phyloP scores from a whole-genome alignment of 2,329 filamentous ascomycete species.

The Colletotrichum spinosum region DNA sequence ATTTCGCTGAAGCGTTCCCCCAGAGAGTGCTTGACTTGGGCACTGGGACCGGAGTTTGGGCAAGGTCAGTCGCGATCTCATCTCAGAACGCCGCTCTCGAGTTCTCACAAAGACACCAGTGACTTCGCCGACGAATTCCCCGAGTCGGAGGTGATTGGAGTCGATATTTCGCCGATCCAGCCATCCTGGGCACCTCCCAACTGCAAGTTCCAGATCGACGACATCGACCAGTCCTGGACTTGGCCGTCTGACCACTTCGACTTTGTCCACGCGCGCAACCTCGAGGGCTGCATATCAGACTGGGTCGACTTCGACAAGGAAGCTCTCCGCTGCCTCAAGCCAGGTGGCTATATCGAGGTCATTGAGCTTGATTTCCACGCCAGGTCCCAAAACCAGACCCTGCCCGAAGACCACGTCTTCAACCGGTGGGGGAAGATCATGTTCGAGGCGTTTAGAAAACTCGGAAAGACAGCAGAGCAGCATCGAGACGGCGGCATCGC shows the following conservation, averaged over 20 bases:
- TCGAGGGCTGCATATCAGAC: conserved; percentile 68
- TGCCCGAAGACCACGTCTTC: neutral
- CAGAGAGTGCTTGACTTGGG: conserved; percentile 56
- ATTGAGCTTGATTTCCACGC: conserved; percentile 41
- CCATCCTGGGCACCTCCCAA: conserved; percentile 52
- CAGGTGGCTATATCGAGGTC: conserved; percentile 48
- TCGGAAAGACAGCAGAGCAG: conserved; percentile 45
- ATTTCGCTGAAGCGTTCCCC: neutral
- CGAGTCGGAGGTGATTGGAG: conserved; percentile 57
- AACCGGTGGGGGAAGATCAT: conserved; percentile 43
- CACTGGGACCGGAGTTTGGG: conserved; percentile 58
- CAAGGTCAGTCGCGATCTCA: conserved; percentile 46
- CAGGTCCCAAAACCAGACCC: neutral
- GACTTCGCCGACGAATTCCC: conserved; percentile 59
- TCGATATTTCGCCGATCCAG: conserved; percentile 64
- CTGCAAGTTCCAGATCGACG: conserved; percentile 50
- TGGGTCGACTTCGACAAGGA: conserved; percentile 66
- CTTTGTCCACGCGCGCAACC: conserved; percentile 70
- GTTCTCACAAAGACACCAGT: conserved; percentile 46
- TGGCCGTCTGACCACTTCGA: conserved; percentile 56
- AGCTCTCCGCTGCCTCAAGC: conserved; percentile 60
- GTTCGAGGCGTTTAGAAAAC: conserved; percentile 43
- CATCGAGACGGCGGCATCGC: conserved; percentile 39
- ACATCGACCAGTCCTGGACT: conserved; percentile 57
- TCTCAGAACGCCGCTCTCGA: conserved; percentile 7